A percentile compares a stretch with the other conserved stretches of the same genome.
Evolutionary conservation across 2,329 filamentous ascomycete species (phyloP).

Genomic region (Pseudopyricularia cyperi): DNA sequence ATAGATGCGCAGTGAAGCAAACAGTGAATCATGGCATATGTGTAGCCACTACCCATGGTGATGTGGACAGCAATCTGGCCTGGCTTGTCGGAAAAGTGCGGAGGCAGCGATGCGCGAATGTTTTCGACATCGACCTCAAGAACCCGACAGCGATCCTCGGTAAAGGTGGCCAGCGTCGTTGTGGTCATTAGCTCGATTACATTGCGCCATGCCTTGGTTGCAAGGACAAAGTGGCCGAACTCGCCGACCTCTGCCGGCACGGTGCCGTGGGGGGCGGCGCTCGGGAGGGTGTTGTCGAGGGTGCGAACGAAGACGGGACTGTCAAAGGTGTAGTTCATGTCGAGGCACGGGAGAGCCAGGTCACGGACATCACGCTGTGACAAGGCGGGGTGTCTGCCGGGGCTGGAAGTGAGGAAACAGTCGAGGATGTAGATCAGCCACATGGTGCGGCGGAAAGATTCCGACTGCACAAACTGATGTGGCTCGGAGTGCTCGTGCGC

Average conservation of each 20-base stretch:
- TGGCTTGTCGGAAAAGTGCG: slow-evolving; percentile 48
- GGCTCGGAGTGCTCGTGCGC: slow-evolving; percentile 34
- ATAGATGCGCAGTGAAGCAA: slow-evolving; percentile 47
- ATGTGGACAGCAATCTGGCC: slow-evolving; percentile 49
- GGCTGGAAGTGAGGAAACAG: slow-evolving; percentile 48
- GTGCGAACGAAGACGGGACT: slow-evolving; percentile 46
- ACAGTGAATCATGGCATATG: slow-evolving; percentile 49
- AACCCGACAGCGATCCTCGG: slow-evolving; percentile 35
- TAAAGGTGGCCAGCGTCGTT: slow-evolving; percentile 36
- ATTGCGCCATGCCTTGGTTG: slow-evolving; percentile 48
- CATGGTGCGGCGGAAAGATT: slow-evolving; percentile 46
- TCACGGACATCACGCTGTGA: slow-evolving; percentile 40
- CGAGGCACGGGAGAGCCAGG: slow-evolving; percentile 43
- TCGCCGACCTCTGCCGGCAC: slow-evolving; percentile 42
- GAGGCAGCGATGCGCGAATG: slow-evolving; percentile 39
- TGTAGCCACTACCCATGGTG: slow-evolving; percentile 50
- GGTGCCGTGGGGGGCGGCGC: slow-evolving; percentile 19
- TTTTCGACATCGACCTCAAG: slow-evolving; percentile 41
- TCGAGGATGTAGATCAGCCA: slow-evolving; percentile 53
- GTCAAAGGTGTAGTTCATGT: slow-evolving; percentile 51
- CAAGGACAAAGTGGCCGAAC: slow-evolving; percentile 48
- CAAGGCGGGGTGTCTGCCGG: slow-evolving; percentile 43
- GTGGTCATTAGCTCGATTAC: slow-evolving; percentile 49
- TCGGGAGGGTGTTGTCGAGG: slow-evolving; percentile 27
- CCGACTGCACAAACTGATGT: slow-evolving; percentile 48